These are phyloP conservation scores for Neurospora sp. DNA, from an alignment of 495 filamentous ascomycete genomes.

Conservation along the genomic window DNA sequence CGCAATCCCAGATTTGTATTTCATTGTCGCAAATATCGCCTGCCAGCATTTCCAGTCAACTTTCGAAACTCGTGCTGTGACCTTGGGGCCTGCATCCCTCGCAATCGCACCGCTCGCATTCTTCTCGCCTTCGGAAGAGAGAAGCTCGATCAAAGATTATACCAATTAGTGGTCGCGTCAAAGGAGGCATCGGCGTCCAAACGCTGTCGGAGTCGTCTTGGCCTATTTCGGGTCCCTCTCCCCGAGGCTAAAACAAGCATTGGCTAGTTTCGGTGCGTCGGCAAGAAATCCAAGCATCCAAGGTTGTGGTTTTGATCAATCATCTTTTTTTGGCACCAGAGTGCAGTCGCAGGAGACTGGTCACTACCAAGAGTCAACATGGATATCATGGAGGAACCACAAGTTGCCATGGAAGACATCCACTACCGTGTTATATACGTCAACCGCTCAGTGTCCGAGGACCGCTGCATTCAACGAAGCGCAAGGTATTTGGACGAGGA, in stretches of 20 bases:
- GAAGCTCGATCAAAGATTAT: background rate
- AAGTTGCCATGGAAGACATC: constrained; percentile 49
- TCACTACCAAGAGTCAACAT: constrained; percentile 27
- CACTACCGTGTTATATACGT: constrained; percentile 76
- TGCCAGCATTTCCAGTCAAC: background rate
- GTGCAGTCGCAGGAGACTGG: constrained; percentile 34
- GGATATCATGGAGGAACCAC: background rate
- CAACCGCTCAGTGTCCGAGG: constrained; percentile 58
- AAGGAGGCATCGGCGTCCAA: background rate
- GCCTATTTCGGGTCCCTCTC: background rate
- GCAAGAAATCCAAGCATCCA: background rate
- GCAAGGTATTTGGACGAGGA: background rate
- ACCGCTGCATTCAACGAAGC: constrained; percentile 28
- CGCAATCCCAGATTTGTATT: background rate
- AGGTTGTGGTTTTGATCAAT: background rate
- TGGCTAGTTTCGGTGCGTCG: background rate
- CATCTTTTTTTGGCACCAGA: background rate
- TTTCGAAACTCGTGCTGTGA: background rate
- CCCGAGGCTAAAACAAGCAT: background rate
- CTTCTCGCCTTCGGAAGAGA: background rate
- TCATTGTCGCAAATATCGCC: background rate
- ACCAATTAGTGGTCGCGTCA: background rate
- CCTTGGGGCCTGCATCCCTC: background rate
- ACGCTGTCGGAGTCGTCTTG: background rate
- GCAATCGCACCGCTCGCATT: background rate